Base-by-base conservation (phyloP, 23 red algal species). In the Gracilaria gracilis region DNA sequence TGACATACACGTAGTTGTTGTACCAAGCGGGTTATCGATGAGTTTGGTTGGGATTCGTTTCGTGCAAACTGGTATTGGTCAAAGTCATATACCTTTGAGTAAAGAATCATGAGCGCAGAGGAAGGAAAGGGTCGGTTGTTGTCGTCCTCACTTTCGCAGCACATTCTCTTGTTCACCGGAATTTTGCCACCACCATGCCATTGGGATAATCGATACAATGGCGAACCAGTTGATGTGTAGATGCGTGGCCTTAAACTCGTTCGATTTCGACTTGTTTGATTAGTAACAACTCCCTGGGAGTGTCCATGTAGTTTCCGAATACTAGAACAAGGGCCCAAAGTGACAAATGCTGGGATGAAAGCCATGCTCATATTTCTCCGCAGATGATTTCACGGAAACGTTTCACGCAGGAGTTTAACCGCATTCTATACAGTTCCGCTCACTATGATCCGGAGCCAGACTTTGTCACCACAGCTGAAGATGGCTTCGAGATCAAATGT, bases 1-100 rank as follows among this genome's bases (percentile, higher is more conserved):
- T 95, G 72, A 48, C 75, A 72, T n/a, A 94, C 47, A 50, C 75
- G 75, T 20, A 94, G 23, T 37, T 62, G 35, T 38, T 82, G 20
- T 19, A 62, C 13, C 1, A 77, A 21, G 27, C 39, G 38, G 9
- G 31, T 77, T 0, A 77, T 40, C 8, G 27, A 25, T 50, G 9
- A 8, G 23, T 46, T 27, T 51, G 46, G 40, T 23, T 17, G 20
- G 19, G 20, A 27, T 37, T 31, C 42, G 38, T 77, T 51, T 27
- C 31, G 42, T 14, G 38, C 27, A 28, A 51, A 4, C 8, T 32
- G 64, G 16, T 27, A 50, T 31, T 51, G 21, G 15, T n/a, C 39
- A 9, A 46, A 51, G 40, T 29, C 23, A 25, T 50, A 16, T 31
- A 1, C 39, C 39, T 51, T 46, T 9, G 72, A 32, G 31, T 0